Base-by-base conservation (phyloP, 2,329 filamentous ascomycete genomes). In the Grosmannia penicillata region DNA sequence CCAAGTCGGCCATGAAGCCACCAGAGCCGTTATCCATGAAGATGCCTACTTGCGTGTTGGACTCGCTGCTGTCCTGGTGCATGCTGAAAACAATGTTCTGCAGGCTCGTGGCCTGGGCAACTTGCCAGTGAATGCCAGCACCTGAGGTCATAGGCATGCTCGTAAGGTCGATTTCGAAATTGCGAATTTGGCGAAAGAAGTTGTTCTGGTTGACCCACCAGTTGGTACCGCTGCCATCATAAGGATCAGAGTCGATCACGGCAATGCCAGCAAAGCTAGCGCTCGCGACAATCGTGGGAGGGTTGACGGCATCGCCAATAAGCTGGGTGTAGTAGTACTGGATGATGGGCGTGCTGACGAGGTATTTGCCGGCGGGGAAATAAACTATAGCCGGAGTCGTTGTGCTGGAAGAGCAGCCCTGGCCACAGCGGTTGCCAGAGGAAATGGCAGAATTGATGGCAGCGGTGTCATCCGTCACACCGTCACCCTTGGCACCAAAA, bases 271-370 rank as follows among this genome's bases (percentile, higher is more conserved):
- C 47, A 53, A 96, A 98, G 49, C 66, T 63, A 31, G 77, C 56
- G 2, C 74, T 57, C 4, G 81, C 80, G 63, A 89, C 85, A 57
- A 95, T 66, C 0, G 78, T 78, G 0, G 89, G 86, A 13, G 78
- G 58, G 45, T 71, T 65, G 50, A 72, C 53, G 35, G 79, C 76
- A 62, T 96, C 86, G 41, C 89, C 89, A 26, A 95, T 68, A 44
- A 96, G 74, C 56, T 95, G 86, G 9, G 87, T 93, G 65, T 94
- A 94, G 68, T 96, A 96, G 58, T 79, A 80, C 56, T 86, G 80
- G 37, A 86, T 61, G 47, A 96, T 74, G 18, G 89, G 83, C 51
- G 66, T 70, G 54, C 76, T 84, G 49, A 96, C 78, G 15, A 82
- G 53, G 53, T 95, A 96, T 40, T 77, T 93, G 47, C 89, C 87